Evolutionary conservation across 2,329 filamentous ascomycete genomes (phyloP), one percentile per base, ranked within the genome.

Genomic region (Truncatella angustata): DNA sequence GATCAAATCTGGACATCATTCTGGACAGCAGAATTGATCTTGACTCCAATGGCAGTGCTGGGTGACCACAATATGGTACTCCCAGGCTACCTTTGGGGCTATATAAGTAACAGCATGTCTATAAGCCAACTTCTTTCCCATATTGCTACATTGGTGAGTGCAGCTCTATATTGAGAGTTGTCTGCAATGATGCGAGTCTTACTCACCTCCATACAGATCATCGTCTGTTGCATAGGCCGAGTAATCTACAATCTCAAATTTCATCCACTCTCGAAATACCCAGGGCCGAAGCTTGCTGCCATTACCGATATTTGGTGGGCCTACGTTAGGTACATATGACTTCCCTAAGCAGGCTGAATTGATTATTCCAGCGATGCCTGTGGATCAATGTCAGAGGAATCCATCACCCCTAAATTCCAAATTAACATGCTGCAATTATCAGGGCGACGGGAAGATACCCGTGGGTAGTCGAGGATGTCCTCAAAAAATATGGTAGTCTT

Each of bases 191-290:
- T 39, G 18, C 24, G 36, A 39, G 46, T 20, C 46, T 43, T 5
- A 43, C 20, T 6, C 24, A 30, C 14, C 21, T 9, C 4, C n/a
- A 32, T 20, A 14, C 36, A 50, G 47, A 9, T n/a, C 16, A 30
- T 50, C 26, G 47, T 36, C 16, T 50, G 42, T 24, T 42, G 16
- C 26, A 20, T 32, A 32, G 36, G 35, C 47, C 42, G 42, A 18
- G 40, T 30, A 9, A 14, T 64, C 16, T 60, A 57, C 43, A 39
- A 52, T 30, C 26, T 61, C 21, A 46, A 58, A 20, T 58, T 61
- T 32, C 58, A 65, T 35, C 62, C 61, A 4, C 49, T 63, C 5
- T 50, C 58, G 4, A 48, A 43, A 11, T 54, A 61, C 23, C 60
- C 61, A 0, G 59, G 59, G 5, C 62, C 57, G 5, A 58, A 56